phyloP scores from a whole-genome alignment of 768 basidiomycete genomes.

The Vararia minispora region DNA sequence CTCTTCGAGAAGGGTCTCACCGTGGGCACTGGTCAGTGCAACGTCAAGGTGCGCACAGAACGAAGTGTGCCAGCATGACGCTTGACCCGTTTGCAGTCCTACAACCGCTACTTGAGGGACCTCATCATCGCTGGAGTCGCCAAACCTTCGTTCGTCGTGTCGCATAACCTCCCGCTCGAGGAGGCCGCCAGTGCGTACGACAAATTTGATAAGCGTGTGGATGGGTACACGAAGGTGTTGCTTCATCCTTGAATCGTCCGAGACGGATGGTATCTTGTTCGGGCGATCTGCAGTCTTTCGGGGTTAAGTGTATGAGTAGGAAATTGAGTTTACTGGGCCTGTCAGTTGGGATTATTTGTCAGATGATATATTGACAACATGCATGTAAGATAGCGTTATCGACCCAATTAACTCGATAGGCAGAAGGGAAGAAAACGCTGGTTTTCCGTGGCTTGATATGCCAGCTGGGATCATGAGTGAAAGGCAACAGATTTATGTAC shows the following conservation, averaged over 20 bases:
- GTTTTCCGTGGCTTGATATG: no score
- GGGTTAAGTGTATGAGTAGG: no score
- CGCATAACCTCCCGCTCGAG: slow-evolving; percentile 38
- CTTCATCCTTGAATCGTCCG: slow-evolving; percentile 38
- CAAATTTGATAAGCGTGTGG: slow-evolving; percentile 42
- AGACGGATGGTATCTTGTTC: no score
- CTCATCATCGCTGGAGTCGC: slow-evolving; percentile 42
- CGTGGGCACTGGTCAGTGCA: slow-evolving; percentile 44
- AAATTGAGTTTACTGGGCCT: no score
- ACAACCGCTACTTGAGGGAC: slow-evolving; percentile 44
- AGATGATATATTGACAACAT: no score
- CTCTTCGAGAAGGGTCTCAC: slow-evolving; percentile 46
- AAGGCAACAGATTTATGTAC: no score
- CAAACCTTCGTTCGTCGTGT: slow-evolving; percentile 44
- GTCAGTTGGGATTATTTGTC: no score
- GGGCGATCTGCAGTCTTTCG: no score
- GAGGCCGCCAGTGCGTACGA: slow-evolving; percentile 38
- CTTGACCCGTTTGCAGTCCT: slow-evolving; percentile 22
- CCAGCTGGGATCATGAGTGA: no score
- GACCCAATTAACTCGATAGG: no score
- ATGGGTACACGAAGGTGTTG: slow-evolving; percentile 43
- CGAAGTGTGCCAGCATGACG: neutral
- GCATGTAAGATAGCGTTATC: no score
- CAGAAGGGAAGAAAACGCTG: no score
- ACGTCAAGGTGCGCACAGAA: slow-evolving; percentile 31